A percentile compares a stretch with the other conserved stretches of the same genome.
Evolutionary conservation across 345 rosid species (phyloP).

Genomic region (Crucihimalaya himalaica): DNA sequence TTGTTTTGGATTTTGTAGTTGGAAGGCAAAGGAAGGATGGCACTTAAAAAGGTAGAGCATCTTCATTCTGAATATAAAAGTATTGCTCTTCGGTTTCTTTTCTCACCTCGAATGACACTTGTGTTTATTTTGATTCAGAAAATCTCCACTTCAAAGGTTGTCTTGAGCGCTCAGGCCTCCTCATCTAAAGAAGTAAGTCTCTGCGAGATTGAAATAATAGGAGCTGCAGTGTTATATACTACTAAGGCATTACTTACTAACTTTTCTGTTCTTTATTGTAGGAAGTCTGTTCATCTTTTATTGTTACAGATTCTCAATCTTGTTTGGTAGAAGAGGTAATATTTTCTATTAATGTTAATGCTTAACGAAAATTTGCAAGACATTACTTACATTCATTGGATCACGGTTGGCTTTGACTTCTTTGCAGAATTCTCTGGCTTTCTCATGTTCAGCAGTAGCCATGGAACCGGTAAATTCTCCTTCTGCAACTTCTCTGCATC

Average conservation of each 20-base stretch:
- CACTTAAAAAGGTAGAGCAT: constrained; percentile 23
- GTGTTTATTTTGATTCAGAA: constrained; percentile 39
- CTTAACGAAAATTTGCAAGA: constrained; percentile 3
- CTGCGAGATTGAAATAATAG: background rate
- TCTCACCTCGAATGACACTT: background rate
- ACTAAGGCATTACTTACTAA: constrained; percentile 14
- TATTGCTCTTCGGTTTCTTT: background rate
- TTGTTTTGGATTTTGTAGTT: constrained; percentile 33
- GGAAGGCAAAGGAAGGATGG: constrained; percentile 12
- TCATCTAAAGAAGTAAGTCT: constrained; percentile 43
- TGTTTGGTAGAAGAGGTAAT: constrained; percentile 32
- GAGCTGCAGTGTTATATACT: background rate
- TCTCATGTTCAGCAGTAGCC: constrained; percentile 24
- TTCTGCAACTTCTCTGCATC: background rate
- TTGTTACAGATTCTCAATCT: constrained; percentile 20
- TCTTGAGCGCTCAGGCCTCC: constrained; percentile 35
- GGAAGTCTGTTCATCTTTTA: constrained; percentile 20
- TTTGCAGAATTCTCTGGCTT: constrained; percentile 37
- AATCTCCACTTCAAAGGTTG: constrained; percentile 37
- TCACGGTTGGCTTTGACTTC: background rate
- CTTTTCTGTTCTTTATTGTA: constrained; percentile 10
- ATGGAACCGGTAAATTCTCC: constrained; percentile 28
- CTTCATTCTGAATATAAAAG: constrained; percentile 11
- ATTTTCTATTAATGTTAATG: background rate
- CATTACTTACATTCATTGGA: constrained; percentile 1